Conservation (phyloP, 768 basidiomycete genomes). For the Psilocybe cyanescens region DNA sequence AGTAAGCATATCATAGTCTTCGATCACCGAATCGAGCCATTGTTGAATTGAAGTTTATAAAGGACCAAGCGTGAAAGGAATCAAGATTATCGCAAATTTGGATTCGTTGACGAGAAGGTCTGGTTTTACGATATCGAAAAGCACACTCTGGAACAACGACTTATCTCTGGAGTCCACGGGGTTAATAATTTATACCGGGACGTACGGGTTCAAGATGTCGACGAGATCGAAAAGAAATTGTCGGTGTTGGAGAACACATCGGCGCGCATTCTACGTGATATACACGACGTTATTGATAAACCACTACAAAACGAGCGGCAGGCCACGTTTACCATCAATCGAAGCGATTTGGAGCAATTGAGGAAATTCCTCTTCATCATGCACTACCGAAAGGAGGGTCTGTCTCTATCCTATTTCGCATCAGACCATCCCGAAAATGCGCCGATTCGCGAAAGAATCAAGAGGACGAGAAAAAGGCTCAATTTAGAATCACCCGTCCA, state of each 20-base stretch:
- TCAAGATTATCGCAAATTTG: slow-evolving; percentile 14
- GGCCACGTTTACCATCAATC: slow-evolving; percentile 12
- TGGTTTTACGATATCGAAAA: slow-evolving; percentile 19
- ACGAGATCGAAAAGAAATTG: slow-evolving; percentile 30
- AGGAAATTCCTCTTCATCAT: slow-evolving; percentile 34
- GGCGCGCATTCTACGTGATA: slow-evolving; percentile 14
- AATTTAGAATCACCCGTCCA: slow-evolving; percentile 22
- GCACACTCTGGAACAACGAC: slow-evolving; percentile 12
- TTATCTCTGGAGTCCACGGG: slow-evolving; percentile 22
- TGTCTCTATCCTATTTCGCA: slow-evolving; percentile 24
- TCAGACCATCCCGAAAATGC: slow-evolving; percentile 21
- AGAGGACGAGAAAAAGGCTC: slow-evolving; percentile 11
- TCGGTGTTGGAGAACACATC: slow-evolving; percentile 28
- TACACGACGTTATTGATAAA: slow-evolving; percentile 9
- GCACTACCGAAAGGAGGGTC: slow-evolving; percentile 25
- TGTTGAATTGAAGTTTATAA: not conserved
- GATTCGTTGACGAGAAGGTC: slow-evolving; percentile 18
- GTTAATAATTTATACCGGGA: slow-evolving; percentile 27
- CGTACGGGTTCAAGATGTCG: slow-evolving; percentile 21
- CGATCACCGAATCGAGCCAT: not conserved
- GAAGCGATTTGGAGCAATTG: slow-evolving; percentile 23
- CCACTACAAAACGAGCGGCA: not conserved
- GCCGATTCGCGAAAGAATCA: slow-evolving; percentile 18
- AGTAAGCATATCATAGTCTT: slow-evolving; percentile 6
- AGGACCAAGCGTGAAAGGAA: slow-evolving; percentile 10